Percentiles rank a stretch among this genome's conserved stretches.
Conservation (phyloP, 805 yeast genomes). For the Schizosaccharomyces japonicus region DNA sequence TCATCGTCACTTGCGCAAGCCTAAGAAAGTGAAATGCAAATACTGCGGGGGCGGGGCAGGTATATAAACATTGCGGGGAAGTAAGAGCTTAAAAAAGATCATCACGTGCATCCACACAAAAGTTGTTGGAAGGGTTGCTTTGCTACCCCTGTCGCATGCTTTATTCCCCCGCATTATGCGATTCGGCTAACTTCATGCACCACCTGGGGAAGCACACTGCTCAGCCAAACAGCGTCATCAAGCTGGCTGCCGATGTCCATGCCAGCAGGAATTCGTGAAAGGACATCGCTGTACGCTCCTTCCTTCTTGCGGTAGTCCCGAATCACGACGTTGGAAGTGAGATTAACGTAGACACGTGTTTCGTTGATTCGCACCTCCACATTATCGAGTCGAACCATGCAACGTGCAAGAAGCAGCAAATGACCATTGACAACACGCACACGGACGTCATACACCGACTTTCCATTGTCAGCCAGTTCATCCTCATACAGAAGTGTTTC, state of each 20-base stretch:
- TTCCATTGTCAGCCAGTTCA: slow-evolving; percentile 90
- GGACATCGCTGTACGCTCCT: slow-evolving; percentile 26
- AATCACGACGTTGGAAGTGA: slow-evolving; percentile 35
- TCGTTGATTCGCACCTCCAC: slow-evolving; percentile 69
- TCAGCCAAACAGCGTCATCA: background rate
- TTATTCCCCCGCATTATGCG: too few relatives aligned
- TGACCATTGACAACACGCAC: slow-evolving; percentile 75
- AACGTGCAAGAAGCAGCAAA: slow-evolving; percentile 44
- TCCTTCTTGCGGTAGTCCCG: slow-evolving; percentile 60
- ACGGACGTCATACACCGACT: slow-evolving; percentile 50
- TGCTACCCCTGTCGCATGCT: too few relatives aligned
- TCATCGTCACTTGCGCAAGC: too few relatives aligned
- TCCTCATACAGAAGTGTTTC: slow-evolving; percentile 80
- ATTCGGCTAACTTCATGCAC: too few relatives aligned
- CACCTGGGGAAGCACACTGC: background rate
- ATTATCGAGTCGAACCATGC: slow-evolving; percentile 72
- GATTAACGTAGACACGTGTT: slow-evolving; percentile 62
- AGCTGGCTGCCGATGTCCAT: background rate
- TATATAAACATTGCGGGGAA: too few relatives aligned
- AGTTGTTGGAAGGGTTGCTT: too few relatives aligned
- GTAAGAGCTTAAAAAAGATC: too few relatives aligned
- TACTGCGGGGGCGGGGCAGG: too few relatives aligned
- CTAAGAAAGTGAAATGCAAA: too few relatives aligned
- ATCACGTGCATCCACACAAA: too few relatives aligned
- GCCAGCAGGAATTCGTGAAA: slow-evolving; percentile 17